A percentile compares a stretch with the other conserved stretches of the same genome.
Evolutionary conservation across 108 stramenopile genomes (phyloP).

Genomic region (Chaetoceros muelleri): DNA sequence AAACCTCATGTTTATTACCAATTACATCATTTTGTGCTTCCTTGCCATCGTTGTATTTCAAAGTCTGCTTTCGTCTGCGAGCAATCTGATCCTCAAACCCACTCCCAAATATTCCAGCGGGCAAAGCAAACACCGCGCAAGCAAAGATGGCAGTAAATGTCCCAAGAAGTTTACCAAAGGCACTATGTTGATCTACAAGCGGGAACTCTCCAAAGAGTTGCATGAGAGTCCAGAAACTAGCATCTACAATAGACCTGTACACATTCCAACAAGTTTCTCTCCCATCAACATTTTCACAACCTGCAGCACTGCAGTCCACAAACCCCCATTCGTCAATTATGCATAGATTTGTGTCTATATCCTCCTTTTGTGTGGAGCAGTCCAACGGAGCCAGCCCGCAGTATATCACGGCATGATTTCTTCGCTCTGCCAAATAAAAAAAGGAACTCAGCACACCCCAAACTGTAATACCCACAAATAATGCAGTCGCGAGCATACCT

Average conservation of each 20-base stretch:
- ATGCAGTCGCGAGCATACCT: conserved; percentile 55
- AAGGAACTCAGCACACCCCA: conserved; percentile 69
- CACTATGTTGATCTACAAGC: conserved; percentile 63
- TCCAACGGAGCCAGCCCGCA: conserved; percentile 39
- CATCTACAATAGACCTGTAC: conserved; percentile 51
- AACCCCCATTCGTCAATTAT: conserved; percentile 54
- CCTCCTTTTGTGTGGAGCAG: conserved; percentile 27
- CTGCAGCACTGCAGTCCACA: conserved; percentile 56
- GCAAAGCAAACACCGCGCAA: conserved; percentile 81
- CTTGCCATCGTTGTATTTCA: background rate
- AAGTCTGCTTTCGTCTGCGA: conserved; percentile 16
- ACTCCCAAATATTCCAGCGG: conserved; percentile 79
- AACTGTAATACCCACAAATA: conserved; percentile 79
- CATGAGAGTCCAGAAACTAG: conserved; percentile 72
- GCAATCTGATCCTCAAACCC: conserved; percentile 80
- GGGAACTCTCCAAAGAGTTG: conserved; percentile 91
- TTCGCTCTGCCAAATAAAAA: conserved; percentile 77
- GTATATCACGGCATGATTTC: conserved; percentile 68
- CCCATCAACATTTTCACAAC: conserved; percentile 31
- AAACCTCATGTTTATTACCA: conserved; percentile 12
- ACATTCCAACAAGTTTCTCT: conserved; percentile 65
- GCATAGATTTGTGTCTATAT: conserved; percentile 52
- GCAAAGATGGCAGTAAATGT: conserved; percentile 86
- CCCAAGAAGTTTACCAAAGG: conserved; percentile 60
- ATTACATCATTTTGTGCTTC: conserved; percentile 6